A percentile compares a stretch with the other conserved stretches of the same genome.
phyloP scores from a whole-genome alignment of 1,284 basidiomycete genomes.

The Fomitiporia mediterranea region DNA sequence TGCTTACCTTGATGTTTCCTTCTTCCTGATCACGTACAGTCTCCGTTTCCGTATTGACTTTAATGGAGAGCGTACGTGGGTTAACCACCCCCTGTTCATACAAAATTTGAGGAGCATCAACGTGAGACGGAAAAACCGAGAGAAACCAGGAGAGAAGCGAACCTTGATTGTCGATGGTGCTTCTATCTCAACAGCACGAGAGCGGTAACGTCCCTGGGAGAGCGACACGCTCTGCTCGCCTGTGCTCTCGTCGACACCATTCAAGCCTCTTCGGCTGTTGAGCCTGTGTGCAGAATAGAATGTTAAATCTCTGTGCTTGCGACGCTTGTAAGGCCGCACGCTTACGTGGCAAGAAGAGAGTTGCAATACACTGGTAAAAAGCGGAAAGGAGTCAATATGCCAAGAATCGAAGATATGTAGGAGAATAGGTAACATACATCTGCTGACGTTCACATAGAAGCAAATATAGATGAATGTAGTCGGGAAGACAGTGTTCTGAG shows the following conservation, averaged over 20 bases:
- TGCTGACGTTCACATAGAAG: conserved; percentile 19
- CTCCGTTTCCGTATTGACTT: conserved; percentile 20
- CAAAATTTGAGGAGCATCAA: background rate
- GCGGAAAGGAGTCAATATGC: background rate
- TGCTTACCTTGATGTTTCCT: conserved; percentile 10
- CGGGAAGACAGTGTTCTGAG: conserved; percentile 15
- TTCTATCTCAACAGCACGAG: conserved; percentile 15
- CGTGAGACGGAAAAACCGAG: background rate
- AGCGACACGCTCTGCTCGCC: conserved; percentile 12
- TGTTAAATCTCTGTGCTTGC: background rate
- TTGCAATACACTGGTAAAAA: conserved; percentile 17
- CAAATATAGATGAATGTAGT: conserved; percentile 19
- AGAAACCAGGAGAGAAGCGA: background rate
- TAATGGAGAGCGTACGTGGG: conserved; percentile 15
- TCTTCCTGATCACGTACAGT: conserved; percentile 6
- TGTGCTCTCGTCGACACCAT: conserved; percentile 12
- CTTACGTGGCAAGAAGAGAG: conserved; percentile 19
- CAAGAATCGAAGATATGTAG: background rate
- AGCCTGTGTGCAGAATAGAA: conserved; percentile 5
- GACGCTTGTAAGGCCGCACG: background rate
- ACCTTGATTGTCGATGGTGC: conserved; percentile 6
- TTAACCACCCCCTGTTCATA: background rate
- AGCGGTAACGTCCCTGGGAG: conserved; percentile 10
- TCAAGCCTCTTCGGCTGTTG: conserved; percentile 12
- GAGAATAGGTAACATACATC: conserved; percentile 11